Conservation (phyloP, 257 asterid species). For the Jacaranda copaia region DNA sequence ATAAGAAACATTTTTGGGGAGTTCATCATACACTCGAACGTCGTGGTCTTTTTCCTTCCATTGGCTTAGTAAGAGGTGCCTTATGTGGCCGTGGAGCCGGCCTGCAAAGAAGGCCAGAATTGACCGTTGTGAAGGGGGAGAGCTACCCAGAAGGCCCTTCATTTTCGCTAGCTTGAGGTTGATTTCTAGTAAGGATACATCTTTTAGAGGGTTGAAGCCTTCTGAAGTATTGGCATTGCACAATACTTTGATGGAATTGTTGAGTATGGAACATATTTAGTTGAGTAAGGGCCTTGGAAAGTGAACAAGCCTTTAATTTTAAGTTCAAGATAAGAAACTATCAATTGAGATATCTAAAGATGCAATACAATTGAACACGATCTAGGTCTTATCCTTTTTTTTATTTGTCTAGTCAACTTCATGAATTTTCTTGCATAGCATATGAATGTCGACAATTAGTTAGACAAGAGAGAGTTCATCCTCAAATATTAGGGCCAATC, state of each 20-base stretch:
- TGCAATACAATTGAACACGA: too few species aligned
- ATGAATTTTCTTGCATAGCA: too few species aligned
- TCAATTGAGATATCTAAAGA: neutral
- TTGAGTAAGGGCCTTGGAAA: constrained; percentile 54
- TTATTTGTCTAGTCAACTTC: too few species aligned
- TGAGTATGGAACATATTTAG: constrained; percentile 47
- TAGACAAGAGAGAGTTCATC: too few species aligned
- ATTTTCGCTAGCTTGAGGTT: constrained; percentile 50
- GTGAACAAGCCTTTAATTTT: neutral
- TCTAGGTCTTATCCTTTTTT: too few species aligned
- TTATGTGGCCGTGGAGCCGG: constrained; percentile 52
- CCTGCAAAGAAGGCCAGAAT: constrained; percentile 64
- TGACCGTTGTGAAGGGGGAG: constrained; percentile 51
- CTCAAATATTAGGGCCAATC: too few species aligned
- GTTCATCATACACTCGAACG: constrained; percentile 33
- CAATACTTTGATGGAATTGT: constrained; percentile 56
- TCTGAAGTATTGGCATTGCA: constrained; percentile 39
- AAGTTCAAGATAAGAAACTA: neutral
- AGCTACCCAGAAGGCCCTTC: constrained; percentile 52
- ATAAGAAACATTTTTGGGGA: constrained; percentile 37
- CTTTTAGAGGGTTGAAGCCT: constrained; percentile 54
- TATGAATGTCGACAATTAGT: too few species aligned
- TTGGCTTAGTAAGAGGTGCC: constrained; percentile 47
- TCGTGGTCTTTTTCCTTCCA: constrained; percentile 56
- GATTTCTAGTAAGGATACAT: constrained; percentile 59